Conservation (phyloP, 306 rosid genomes). For the Castanea mollissima region DNA sequence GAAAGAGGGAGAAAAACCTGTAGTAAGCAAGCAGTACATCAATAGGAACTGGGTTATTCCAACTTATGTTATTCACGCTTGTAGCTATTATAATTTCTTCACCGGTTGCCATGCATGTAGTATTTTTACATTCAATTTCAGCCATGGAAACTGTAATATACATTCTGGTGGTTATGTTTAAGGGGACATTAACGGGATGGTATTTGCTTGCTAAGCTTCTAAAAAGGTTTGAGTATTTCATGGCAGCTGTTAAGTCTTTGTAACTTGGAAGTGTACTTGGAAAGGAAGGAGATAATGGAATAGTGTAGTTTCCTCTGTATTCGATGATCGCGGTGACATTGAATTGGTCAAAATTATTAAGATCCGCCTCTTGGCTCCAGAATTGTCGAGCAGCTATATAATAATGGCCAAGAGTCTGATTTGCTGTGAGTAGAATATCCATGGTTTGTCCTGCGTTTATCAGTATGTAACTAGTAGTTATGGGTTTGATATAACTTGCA, state of each 20-base stretch:
- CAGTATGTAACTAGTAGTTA: too few species aligned
- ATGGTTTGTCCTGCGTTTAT: too few species aligned
- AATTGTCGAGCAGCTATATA: slow-evolving; percentile 47
- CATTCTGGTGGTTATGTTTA: slow-evolving; percentile 26
- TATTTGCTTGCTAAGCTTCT: slow-evolving; percentile 32
- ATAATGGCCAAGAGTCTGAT: slow-evolving; percentile 35
- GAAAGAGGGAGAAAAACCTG: slow-evolving; percentile 1
- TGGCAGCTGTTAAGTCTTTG: slow-evolving; percentile 24
- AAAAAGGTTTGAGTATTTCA: slow-evolving; percentile 15
- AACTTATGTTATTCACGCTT: slow-evolving; percentile 50
- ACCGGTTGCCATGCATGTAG: slow-evolving; percentile 26
- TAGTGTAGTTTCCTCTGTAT: slow-evolving; percentile 25
- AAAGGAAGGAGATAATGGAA: slow-evolving; percentile 10
- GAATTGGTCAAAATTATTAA: slow-evolving; percentile 20
- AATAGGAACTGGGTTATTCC: slow-evolving; percentile 19
- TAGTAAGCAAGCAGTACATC: slow-evolving; percentile 38
- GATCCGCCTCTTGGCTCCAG: neutral
- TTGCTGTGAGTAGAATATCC: neutral
- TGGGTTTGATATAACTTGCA: too few species aligned
- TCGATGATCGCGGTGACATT: slow-evolving; percentile 42
- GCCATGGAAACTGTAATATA: slow-evolving; percentile 28
- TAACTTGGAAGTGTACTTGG: slow-evolving; percentile 23
- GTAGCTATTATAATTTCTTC: slow-evolving; percentile 24
- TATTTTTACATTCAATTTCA: slow-evolving; percentile 13
- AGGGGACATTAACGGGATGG: slow-evolving; percentile 34